phyloP scores from a whole-genome alignment of 768 basidiomycete species.

The Suillus variegatus region DNA sequence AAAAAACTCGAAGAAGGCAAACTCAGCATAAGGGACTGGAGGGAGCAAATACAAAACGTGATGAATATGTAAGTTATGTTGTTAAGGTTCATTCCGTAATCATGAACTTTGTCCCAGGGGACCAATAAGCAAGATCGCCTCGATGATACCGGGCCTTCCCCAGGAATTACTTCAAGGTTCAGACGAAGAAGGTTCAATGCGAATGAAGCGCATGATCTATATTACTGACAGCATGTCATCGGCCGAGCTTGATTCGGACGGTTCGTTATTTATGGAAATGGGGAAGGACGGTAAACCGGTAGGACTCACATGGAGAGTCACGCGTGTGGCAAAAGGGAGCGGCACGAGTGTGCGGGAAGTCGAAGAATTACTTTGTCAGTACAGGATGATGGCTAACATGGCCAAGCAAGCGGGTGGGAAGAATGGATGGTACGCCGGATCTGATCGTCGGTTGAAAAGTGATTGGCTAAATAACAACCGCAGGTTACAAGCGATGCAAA shows the following conservation, averaged over 20 bases:
- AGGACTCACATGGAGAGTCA: slow-evolving; percentile 89
- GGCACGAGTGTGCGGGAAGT: slow-evolving; percentile 96
- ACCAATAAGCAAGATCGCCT: slow-evolving; percentile 97
- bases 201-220: slow-evolving; percentile 97
- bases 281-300: slow-evolving; percentile 82
- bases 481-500: slow-evolving; percentile 87
- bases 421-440: slow-evolving; percentile 76
- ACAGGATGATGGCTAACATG: slow-evolving; percentile 99
- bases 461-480: slow-evolving; percentile 10
- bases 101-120: slow-evolving; percentile 60
- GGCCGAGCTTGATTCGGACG: slow-evolving; percentile 92
- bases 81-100: slow-evolving; percentile 5
- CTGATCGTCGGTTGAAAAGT: slow-evolving; percentile 8
- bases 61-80: slow-evolving; percentile 86
- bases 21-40: slow-evolving; percentile 95
- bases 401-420: slow-evolving; percentile 98
- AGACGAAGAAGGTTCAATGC: slow-evolving; percentile 87
- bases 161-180: slow-evolving; percentile 89
- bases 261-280: slow-evolving; percentile 83
- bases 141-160: slow-evolving; percentile 97
- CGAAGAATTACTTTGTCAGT: slow-evolving; percentile 96
- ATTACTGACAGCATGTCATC: slow-evolving; percentile 99
- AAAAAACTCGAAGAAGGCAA: slow-evolving; percentile 98
- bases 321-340: slow-evolving; percentile 88
- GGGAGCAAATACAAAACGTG: slow-evolving; percentile 95